A percentile compares a stretch with the other conserved stretches of the same genome.
Evolutionary conservation across 1,284 basidiomycete genomes (phyloP).

Genomic region (Sporisorium graminicola): DNA sequence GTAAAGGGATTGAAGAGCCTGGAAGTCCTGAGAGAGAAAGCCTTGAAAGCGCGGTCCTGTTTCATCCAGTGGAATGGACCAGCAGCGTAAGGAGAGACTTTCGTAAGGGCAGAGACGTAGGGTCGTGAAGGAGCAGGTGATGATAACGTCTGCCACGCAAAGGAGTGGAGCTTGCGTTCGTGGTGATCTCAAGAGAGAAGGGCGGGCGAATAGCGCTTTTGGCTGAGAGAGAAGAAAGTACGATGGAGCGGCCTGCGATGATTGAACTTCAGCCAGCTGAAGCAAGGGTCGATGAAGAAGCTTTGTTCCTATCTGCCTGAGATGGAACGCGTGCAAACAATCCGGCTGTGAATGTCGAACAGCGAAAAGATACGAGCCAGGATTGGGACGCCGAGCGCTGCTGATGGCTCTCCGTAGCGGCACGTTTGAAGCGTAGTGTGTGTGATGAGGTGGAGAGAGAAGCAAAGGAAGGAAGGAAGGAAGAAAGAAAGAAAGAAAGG

Average conservation of each 20-base stretch:
- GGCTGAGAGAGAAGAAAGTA: constrained; percentile 8
- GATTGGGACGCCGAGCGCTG: constrained; percentile 6
- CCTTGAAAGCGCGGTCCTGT: constrained; percentile 7
- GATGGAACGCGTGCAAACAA: constrained; percentile 3
- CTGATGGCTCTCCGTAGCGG: not conserved
- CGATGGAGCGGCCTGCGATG: constrained; percentile 1
- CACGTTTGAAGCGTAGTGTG: not conserved
- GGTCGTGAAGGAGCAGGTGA: not conserved
- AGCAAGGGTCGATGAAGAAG: not conserved
- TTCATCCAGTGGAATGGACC: constrained; percentile 21
- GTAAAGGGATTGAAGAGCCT: not conserved
- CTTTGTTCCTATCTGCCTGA: constrained; percentile 20
- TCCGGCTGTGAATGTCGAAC: not conserved
- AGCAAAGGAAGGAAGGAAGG: not conserved
- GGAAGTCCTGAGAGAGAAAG: not conserved
- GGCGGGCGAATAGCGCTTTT: not conserved
- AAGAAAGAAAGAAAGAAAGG: not conserved
- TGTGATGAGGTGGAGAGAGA: not conserved
- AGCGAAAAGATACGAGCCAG: not conserved
- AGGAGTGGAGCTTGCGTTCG: not conserved
- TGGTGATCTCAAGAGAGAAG: not conserved
- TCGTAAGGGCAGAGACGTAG: not conserved
- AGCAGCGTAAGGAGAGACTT: not conserved
- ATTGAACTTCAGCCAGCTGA: constrained; percentile 29
- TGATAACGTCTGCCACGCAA: not conserved